Base-by-base conservation (phyloP, 768 basidiomycete species). In the Boletus vermiculosoides region DNA sequence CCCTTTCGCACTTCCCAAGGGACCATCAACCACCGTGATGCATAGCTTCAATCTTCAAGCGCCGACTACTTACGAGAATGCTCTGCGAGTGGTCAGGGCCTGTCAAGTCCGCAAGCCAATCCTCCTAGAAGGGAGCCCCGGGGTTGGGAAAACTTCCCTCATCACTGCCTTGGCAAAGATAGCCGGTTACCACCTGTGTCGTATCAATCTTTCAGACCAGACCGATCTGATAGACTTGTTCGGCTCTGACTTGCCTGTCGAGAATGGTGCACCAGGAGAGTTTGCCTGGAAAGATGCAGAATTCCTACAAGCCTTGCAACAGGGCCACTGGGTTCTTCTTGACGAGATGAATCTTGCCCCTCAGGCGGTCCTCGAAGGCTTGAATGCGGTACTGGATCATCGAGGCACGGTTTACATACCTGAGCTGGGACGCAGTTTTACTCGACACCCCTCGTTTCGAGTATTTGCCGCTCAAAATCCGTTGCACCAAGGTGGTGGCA, bases 331-430 rank as follows among this genome's bases (percentile, higher is more conserved):
- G 97, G 96, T 98, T 6, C 83, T 99, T 7, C 81, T 99, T 11
- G 97, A 99, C 68, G 97, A 99, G 71, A 98, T 99, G 97, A 99
- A 99, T 68, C 80, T 99, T 39, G 96, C 96, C 0, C 92, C 96
- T 31, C 96, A 99, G 67, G 88, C 97, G 0, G 88, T 99, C 5
- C 83, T 99, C 2, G 97, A 99, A 74, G 97, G 97, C 30, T 82
- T 99, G 40, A 99, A 99, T 67, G 94, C 97, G 1, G 85, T 96
- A 11, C 76, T 99, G 31, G 97, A 99, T 72, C 96, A 98, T 72
- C 86, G 97, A 50, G 96, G 97, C 30, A 85, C 88, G 1, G 93
- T 97, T 25, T 98, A 87, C 72, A 88, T 99, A 41, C 97, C 97
- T 3, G 97, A 98, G 69, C 83, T 99, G 12, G 92, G 90, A 44